These are phyloP conservation scores for Curvularia spicifera DNA, from an alignment of 2,329 filamentous ascomycete genomes.

Conservation along the genomic window DNA sequence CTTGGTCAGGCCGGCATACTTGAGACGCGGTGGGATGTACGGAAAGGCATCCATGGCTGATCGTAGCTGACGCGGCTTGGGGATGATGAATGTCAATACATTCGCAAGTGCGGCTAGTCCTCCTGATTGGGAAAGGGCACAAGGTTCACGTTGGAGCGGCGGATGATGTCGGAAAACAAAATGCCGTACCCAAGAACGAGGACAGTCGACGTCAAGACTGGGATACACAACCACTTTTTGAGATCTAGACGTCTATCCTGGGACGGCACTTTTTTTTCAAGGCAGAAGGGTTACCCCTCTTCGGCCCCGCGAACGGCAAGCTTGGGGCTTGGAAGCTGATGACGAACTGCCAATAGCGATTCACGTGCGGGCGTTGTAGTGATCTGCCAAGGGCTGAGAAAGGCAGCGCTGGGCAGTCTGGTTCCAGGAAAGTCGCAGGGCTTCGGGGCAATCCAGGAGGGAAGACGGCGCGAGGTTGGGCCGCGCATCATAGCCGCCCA, in stretches of 20 bases:
- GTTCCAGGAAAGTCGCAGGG: conserved; percentile 1
- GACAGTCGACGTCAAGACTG: conserved; percentile 5
- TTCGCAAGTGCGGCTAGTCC: conserved; percentile 14
- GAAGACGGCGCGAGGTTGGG: conserved; percentile 10
- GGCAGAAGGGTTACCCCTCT: conserved; percentile 19
- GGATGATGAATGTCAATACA: conserved; percentile 2
- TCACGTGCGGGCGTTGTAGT: conserved; percentile 9
- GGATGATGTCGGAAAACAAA: conserved; percentile 12
- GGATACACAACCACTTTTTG: conserved; percentile 3
- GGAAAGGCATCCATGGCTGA: conserved; percentile 16
- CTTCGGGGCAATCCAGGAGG: conserved; percentile 3
- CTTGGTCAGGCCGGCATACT: conserved; percentile 12
- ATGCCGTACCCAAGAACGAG: neutral
- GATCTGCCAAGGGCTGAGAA: conserved; percentile 8
- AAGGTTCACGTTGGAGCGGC: conserved; percentile 10
- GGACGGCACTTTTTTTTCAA: neutral
- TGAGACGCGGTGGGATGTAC: conserved; percentile 14
- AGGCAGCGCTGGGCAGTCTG: neutral
- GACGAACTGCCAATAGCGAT: conserved; percentile 13
- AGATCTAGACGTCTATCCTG: conserved; percentile 2
- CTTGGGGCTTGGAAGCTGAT: conserved; percentile 7
- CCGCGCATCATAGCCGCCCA: conserved; percentile 8
- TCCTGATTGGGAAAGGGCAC: conserved; percentile 21
- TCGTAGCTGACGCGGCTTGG: conserved; percentile 1
- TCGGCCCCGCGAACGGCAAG: conserved; percentile 15